Base-by-base conservation (phyloP, 2,329 filamentous ascomycete genomes). In the Phoma sp. region DNA sequence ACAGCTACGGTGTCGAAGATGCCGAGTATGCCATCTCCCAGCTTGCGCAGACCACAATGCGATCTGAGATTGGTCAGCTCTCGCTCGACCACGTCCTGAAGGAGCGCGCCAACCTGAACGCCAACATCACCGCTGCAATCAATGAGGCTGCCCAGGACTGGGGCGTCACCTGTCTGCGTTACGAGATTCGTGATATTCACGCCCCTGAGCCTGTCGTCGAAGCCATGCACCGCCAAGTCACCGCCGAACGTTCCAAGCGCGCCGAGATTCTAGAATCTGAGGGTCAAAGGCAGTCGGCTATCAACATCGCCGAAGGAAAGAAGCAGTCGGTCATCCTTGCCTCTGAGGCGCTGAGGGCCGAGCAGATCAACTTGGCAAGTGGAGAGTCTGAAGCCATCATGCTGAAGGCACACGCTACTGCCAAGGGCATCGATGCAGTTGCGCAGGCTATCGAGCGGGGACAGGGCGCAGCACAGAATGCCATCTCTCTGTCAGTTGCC, bases 11-110 rank as follows among this genome's bases (percentile, higher is more conserved):
- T 33, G 95, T 99, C 29, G 95, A 99, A 79, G 95, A 99, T 74
- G 94, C 95, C 60, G 95, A 99, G 76, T 99, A 99, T 77, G 95
- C 95, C 76, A 98, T 99, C 74, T 95, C 91, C 8, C 95, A 99
- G 75, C 88, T 99, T 41, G 95, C 95, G 15, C 95, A 99, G 80
- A 99, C 95, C 10, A 98, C 95, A 0, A 99, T 99, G 95, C 92
- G 95, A 70, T 96, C 90, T 71, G 95, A 99, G 78, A 99, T 99
- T 69, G 95, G 95, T 62, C 95, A 98, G 77, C 84, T 99, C 57
- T 91, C 92, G 0, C 89, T 99, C 68, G 95, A 99, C 77, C 94
- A 99, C 78, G 95, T 99, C 39, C 85, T 99, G 55, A 98, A 98
- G 76, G 95, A 99, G 82, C 92, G 95, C 62, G 92, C 93, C 3